phyloP scores from a whole-genome alignment of 225 moss, liverwort and hornwort genomes.

The Asterella californica region DNA sequence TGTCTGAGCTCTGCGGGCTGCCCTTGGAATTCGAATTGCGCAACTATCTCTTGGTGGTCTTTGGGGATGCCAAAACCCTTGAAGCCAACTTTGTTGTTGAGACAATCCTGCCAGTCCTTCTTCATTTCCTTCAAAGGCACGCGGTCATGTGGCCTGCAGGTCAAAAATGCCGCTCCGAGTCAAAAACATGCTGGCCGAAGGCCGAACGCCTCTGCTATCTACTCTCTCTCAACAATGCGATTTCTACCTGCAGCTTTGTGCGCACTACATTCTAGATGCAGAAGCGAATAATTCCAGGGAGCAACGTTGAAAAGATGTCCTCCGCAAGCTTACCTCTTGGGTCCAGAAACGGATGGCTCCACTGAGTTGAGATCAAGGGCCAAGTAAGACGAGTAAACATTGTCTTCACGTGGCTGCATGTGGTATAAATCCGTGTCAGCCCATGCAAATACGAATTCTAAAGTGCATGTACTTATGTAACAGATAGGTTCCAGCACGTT shows the following conservation, averaged over 20 bases:
- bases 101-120: slow-evolving; percentile 81
- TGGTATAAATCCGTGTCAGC: background rate
- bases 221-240: background rate
- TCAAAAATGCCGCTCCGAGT: background rate
- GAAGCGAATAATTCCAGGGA: background rate
- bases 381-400: slow-evolving; percentile 74
- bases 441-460: background rate
- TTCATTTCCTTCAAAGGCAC: slow-evolving; percentile 86
- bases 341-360: slow-evolving; percentile 87
- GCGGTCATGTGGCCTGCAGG: slow-evolving; percentile 86
- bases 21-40: slow-evolving; percentile 66
- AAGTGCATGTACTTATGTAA: background rate
- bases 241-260: background rate
- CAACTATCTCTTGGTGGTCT: slow-evolving; percentile 61
- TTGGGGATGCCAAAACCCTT: slow-evolving; percentile 96
- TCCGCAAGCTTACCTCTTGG: slow-evolving; percentile 58
- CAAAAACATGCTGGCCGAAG: background rate
- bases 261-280: background rate
- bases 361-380: slow-evolving; percentile 74
- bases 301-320: background rate
- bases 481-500: background rate
- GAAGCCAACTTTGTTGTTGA: slow-evolving; percentile 93
- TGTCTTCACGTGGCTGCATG: slow-evolving; percentile 65
- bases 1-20: slow-evolving; percentile 74
- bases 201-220: background rate